Evolutionary conservation across 75 land plant genomes (phyloP), one percentile per base, ranked within the genome.

Genomic region (Ceratopteris richardii): DNA sequence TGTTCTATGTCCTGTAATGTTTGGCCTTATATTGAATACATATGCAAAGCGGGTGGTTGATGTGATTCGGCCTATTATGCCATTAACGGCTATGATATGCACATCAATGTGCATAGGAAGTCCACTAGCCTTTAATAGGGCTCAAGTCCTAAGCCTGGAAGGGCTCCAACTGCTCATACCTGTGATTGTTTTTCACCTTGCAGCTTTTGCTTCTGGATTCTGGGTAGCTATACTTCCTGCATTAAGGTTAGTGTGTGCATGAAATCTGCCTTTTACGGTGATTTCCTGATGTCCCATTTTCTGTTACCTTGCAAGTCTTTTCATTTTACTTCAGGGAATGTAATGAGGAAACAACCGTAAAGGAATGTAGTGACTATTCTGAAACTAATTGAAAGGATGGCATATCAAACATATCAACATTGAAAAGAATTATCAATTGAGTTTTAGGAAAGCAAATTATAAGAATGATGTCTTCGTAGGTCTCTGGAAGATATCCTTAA

Each of bases 61-160:
- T 57, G 7, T 73, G 18, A 72, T 93, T 54, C 90, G 72, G 48
- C 85, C 86, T 41, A 40, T 89, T 41, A 89, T 93, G 98, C 98
- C 98, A 18, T 62, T 93, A 65, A 64, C 89, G 54, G 98, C 96
- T 17, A 85, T 93, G 90, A 54, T 93, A 30, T 93, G 98, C 77
- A 93, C 98, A 23, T 89, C 98, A 31, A 26, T 93, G 44, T 93
- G 96, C 40, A 93, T 93, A 44, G 98, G 98, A 23, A 93, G 98
- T 70, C 98, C 98, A 22, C 82, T 93, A 31, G 90, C 98, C 13
- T 66, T 88, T 17, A 93, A 93, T 63, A 61, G 60, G 40, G 66
- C 60, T 29, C 78, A 73, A 55, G 78, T 93, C 39, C 61, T 89
- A 12, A 80, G 90, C 10, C 27, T 54, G 50, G 79, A 93, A 59